These are phyloP conservation scores for Trichoderma guizhouense DNA, from an alignment of 2,329 filamentous ascomycete genomes.

Conservation along the genomic window DNA sequence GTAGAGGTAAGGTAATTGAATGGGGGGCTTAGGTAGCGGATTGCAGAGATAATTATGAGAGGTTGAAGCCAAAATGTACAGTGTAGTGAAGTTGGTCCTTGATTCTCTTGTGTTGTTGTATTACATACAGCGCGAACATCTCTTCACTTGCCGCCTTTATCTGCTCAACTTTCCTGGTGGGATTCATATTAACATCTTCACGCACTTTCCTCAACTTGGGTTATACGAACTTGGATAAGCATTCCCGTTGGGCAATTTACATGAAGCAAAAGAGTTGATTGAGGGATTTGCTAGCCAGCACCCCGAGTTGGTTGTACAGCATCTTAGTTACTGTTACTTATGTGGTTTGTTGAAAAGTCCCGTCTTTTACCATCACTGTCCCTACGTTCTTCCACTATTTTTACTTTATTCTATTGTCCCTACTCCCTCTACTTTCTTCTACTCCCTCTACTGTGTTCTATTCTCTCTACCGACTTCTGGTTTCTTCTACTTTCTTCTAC, in stretches of 20 bases:
- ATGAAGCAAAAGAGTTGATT: not conserved
- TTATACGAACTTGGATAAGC: not conserved
- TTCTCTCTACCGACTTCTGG: no score
- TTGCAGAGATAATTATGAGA: not conserved
- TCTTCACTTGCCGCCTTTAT: not conserved
- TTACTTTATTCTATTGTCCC: no score
- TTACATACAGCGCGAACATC: not conserved
- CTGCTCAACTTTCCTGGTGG: not conserved
- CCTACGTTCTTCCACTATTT: no score
- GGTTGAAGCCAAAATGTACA: not conserved
- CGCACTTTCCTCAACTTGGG: not conserved
- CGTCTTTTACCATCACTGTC: no score
- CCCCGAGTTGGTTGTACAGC: no score
- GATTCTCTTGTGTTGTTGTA: not conserved
- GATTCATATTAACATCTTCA: not conserved
- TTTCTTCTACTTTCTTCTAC: no score
- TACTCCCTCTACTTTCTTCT: no score
- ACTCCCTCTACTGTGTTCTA: no score
- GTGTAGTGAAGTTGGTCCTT: not conserved
- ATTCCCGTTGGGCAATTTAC: not conserved
- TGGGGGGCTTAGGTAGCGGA: not conserved
- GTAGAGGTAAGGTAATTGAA: not conserved
- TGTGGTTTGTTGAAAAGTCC: no score
- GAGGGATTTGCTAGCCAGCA: not conserved
- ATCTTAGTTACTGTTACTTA: no score